These are phyloP conservation scores for Hyphopichia burtonii DNA, from an alignment of 1,139 yeast genomes.

Conservation along the genomic window DNA sequence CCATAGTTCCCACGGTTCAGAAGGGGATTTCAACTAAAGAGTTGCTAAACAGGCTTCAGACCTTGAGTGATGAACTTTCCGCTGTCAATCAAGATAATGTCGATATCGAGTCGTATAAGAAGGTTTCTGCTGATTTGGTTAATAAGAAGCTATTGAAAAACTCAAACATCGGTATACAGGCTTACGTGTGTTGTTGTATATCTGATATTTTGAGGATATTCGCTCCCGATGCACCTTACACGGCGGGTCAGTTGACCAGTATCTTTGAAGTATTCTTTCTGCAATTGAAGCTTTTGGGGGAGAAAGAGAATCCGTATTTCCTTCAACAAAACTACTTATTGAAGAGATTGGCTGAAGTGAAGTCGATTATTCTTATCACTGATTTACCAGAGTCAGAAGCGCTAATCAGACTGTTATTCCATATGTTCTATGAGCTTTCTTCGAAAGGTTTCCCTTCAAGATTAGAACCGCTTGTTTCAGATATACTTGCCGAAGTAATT, in stretches of 20 bases:
- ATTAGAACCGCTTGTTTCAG: constrained; percentile 61
- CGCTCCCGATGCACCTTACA: constrained; percentile 93
- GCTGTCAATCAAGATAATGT: constrained; percentile 60
- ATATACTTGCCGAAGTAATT: constrained; percentile 72
- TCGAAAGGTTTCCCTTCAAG: constrained; percentile 38
- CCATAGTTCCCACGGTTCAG: constrained; percentile 53
- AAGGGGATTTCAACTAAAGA: constrained; percentile 61
- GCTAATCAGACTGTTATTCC: constrained; percentile 57
- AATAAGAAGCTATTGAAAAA: constrained; percentile 60
- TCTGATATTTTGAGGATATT: constrained; percentile 73
- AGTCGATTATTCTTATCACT: constrained; percentile 74
- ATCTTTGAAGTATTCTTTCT: constrained; percentile 62
- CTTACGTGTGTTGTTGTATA: constrained; percentile 70
- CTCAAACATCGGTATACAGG: constrained; percentile 68
- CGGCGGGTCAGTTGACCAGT: constrained; percentile 57
- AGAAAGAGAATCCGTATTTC: constrained; percentile 63
- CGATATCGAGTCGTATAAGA: constrained; percentile 43
- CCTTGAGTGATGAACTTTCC: constrained; percentile 61
- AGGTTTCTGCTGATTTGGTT: constrained; percentile 51
- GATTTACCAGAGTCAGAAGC: constrained; percentile 67
- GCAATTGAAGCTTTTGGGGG: constrained; percentile 59
- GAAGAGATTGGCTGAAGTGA: constrained; percentile 71
- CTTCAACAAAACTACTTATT: constrained; percentile 66
- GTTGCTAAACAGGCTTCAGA: constrained; percentile 40
- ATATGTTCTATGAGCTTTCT: constrained; percentile 58